phyloP scores from a whole-genome alignment of 2,329 filamentous ascomycete species.

The Pezicula carpinea region DNA sequence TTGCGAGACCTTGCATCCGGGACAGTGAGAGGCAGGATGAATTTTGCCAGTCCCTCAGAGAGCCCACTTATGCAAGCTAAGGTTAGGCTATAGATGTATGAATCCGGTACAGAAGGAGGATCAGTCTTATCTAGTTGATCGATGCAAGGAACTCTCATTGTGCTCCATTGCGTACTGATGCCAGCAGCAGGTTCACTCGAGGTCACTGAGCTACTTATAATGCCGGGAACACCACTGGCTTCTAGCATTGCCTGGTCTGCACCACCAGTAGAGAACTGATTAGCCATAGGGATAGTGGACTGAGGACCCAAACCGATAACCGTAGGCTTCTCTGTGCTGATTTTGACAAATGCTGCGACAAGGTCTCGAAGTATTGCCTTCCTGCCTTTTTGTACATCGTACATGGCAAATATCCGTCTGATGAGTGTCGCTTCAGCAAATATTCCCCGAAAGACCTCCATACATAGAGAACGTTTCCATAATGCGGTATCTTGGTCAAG shows the following conservation, averaged over 20 bases:
- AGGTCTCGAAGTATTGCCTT: slow-evolving; percentile 77
- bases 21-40: slow-evolving; percentile 86
- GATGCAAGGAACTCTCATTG: slow-evolving; percentile 79
- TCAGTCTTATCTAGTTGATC: slow-evolving; percentile 93
- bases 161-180: slow-evolving; percentile 89
- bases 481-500: slow-evolving; percentile 78
- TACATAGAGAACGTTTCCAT: slow-evolving; percentile 87
- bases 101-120: slow-evolving; percentile 77
- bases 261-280: slow-evolving; percentile 50
- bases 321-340: slow-evolving; percentile 85
- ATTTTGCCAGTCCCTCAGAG: slow-evolving; percentile 89
- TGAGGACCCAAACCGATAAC: slow-evolving; percentile 87
- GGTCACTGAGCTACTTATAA: slow-evolving; percentile 70
- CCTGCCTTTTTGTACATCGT: slow-evolving; percentile 67
- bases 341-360: slow-evolving; percentile 81
- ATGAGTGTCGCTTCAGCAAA: slow-evolving; percentile 78
- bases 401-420: slow-evolving; percentile 73
- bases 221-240: slow-evolving; percentile 79
- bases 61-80: slow-evolving; percentile 85
- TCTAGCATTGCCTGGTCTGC: slow-evolving; percentile 86
- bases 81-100: slow-evolving; percentile 87
- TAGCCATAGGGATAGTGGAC: slow-evolving; percentile 72
- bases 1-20: slow-evolving; percentile 60
- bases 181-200: slow-evolving; percentile 63
- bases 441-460: slow-evolving; percentile 85